A percentile compares a stretch with the other conserved stretches of the same genome.
Conservation (phyloP, 176 grass and related monocot species). For the Pontederia paniculata region DNA sequence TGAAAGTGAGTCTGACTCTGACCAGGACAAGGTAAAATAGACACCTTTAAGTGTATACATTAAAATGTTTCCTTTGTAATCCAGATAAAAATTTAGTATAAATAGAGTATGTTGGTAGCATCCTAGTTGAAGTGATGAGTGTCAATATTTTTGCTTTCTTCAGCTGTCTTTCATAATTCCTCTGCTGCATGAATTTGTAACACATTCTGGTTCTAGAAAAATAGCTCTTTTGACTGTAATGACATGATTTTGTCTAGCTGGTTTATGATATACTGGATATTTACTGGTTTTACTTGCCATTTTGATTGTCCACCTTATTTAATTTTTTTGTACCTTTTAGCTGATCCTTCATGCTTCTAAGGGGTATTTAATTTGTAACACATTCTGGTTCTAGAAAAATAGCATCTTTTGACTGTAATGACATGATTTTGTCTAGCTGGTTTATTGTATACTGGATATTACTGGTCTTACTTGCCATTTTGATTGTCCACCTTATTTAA, state of each 20-base stretch:
- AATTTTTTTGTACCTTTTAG: too few species aligned
- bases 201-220: background rate
- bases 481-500: too few species aligned
- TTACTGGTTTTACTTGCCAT: too few species aligned
- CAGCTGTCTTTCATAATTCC: background rate
- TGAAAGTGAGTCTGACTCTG: conserved; percentile 32
- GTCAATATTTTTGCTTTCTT: background rate
- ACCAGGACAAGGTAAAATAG: conserved; percentile 28
- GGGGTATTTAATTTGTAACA: background rate
- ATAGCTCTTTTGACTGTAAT: background rate
- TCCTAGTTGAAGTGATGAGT: too few species aligned
- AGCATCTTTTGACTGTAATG: background rate
- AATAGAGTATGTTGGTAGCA: too few species aligned
- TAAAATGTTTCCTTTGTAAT: too few species aligned
- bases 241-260: background rate
- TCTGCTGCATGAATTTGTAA: background rate
- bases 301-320: too few species aligned
- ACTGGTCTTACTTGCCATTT: too few species aligned
- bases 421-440: background rate
- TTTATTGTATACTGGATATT: too few species aligned
- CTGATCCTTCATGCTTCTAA: too few species aligned
- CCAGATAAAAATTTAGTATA: too few species aligned
- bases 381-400: background rate
- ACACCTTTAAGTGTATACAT: background rate
- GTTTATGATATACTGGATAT: too few species aligned